phyloP scores from a whole-genome alignment of 2,329 filamentous ascomycete species.

The Amphichorda felina region DNA sequence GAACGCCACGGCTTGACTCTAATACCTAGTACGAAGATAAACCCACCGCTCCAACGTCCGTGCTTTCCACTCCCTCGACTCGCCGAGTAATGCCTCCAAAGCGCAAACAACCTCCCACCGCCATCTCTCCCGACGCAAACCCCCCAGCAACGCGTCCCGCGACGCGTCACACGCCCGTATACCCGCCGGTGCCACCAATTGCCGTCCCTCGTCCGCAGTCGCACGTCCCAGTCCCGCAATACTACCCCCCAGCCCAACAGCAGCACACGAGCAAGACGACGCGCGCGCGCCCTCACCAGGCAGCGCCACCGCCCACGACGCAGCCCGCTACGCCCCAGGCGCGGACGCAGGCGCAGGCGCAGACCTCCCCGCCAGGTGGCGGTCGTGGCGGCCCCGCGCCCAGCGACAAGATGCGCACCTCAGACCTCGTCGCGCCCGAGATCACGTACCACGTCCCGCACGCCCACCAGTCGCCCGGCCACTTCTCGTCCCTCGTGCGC shows the following conservation, averaged over 20 bases:
- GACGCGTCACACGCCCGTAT: slow-evolving; percentile 1
- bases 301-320: too few relatives aligned
- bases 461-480: slow-evolving; percentile 11
- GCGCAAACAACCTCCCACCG: neutral
- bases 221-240: slow-evolving; percentile 10
- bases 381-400: neutral
- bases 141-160: neutral
- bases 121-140: neutral
- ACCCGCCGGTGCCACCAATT: neutral
- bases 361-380: neutral
- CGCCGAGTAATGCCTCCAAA: slow-evolving; percentile 1
- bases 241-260: neutral
- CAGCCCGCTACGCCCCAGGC: slow-evolving; percentile 18
- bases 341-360: neutral
- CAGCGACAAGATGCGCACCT: slow-evolving; percentile 3
- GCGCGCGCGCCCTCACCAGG: too few relatives aligned
- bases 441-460: slow-evolving; percentile 27
- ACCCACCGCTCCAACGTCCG: too few relatives aligned
- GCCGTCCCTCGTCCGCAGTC: neutral
- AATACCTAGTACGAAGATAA: too few relatives aligned
- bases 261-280: neutral
- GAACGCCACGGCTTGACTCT: too few relatives aligned
- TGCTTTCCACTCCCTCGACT: too few relatives aligned
- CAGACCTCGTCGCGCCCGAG: slow-evolving; percentile 25
- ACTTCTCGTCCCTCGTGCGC: slow-evolving; percentile 17